Percentiles rank a stretch among this genome's conserved stretches.
phyloP scores from a whole-genome alignment of 129 eudicot species.

The Flaveria robusta region DNA sequence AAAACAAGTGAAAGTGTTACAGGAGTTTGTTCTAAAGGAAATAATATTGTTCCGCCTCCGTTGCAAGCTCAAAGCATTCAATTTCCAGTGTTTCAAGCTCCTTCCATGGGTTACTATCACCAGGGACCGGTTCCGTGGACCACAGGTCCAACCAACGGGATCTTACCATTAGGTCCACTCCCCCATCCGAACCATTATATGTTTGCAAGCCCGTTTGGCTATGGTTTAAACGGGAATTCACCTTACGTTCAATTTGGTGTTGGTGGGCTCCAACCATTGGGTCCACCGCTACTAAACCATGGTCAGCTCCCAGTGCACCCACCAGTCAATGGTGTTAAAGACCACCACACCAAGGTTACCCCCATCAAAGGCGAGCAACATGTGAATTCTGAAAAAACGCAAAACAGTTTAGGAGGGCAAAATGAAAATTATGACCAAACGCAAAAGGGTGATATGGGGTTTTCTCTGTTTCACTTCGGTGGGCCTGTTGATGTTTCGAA shows the following conservation, averaged over 20 bases:
- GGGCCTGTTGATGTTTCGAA: constrained; percentile 84
- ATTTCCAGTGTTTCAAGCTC: constrained; percentile 46
- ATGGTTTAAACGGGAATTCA: constrained; percentile 55
- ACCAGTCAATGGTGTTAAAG: constrained; percentile 45
- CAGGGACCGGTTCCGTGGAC: constrained; percentile 68
- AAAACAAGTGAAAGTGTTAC: constrained; percentile 36
- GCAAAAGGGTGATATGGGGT: constrained; percentile 51
- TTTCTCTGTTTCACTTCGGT: constrained; percentile 86
- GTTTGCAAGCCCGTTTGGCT: constrained; percentile 61
- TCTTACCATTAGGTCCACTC: constrained; percentile 29
- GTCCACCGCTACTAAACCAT: constrained; percentile 57
- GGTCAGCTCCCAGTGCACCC: constrained; percentile 64
- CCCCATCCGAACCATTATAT: constrained; percentile 78
- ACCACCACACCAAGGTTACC: constrained; percentile 28
- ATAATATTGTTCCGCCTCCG: constrained; percentile 43
- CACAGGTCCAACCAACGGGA: constrained; percentile 55
- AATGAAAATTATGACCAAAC: constrained; percentile 36
- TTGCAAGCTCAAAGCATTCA: constrained; percentile 56
- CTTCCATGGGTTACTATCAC: constrained; percentile 60
- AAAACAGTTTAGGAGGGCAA: constrained; percentile 9
- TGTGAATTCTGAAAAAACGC: constrained; percentile 27
- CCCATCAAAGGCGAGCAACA: neutral
- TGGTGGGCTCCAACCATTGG: constrained; percentile 53
- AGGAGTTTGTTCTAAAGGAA: constrained; percentile 45
- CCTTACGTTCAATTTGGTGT: constrained; percentile 62